Conservation (phyloP, 352 stramenopile genomes). For the Phytophthora fragariaefolia region DNA sequence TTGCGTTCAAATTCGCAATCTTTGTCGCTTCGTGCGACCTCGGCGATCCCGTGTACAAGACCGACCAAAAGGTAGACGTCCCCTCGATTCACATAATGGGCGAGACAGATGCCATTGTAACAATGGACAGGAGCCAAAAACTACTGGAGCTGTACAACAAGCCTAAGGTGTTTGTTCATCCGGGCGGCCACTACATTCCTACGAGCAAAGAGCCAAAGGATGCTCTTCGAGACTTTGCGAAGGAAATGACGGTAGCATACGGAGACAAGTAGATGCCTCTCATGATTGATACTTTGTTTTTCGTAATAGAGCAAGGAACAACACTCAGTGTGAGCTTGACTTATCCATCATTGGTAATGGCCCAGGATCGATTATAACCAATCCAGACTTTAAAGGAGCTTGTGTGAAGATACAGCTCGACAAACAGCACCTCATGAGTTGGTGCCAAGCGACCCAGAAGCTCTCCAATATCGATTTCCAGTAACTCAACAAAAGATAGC, state of each 20-base stretch:
- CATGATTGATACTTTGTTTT: background rate
- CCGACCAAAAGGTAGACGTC: conserved; percentile 49
- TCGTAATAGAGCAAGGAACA: conserved; percentile 9
- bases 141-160: conserved; percentile 59
- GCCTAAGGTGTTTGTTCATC: conserved; percentile 61
- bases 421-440: no score
- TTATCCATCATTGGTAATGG: no score
- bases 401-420: no score
- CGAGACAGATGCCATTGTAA: conserved; percentile 71
- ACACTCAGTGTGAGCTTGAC: background rate
- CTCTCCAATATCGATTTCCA: no score
- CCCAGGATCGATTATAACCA: no score
- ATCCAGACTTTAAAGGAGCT: no score
- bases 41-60: conserved; percentile 33
- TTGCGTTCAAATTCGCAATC: conserved; percentile 74
- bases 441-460: no score
- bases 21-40: conserved; percentile 62
- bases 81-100: conserved; percentile 86
- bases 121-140: conserved; percentile 50
- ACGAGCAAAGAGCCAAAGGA: conserved; percentile 85
- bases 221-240: conserved; percentile 69
- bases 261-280: conserved; percentile 21
- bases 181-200: conserved; percentile 81
- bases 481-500: no score
- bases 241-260: conserved; percentile 37